Base-by-base conservation (phyloP, 805 yeast species). In the Metschnikowia drakensbergensis region DNA sequence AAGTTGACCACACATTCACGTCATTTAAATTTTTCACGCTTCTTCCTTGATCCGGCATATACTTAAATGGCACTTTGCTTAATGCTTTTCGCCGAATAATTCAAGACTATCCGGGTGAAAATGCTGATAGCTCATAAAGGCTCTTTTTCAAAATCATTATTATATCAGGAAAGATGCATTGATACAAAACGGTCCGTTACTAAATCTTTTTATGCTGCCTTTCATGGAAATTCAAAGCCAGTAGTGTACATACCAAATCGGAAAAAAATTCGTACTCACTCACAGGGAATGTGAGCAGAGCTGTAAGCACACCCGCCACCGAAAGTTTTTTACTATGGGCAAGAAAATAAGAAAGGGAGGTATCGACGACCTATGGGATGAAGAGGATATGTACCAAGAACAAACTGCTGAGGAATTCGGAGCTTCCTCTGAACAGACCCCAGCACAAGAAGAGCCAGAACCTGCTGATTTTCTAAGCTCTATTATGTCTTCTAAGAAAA, bases 361-460 rank as follows among this genome's bases (percentile, higher is more conserved):
- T 27, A 6, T 25, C 25, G 86, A 79, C 37, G 89, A 84, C 58
- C 75, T 79, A 72, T 87, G 94, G 94, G 95, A 87, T 50, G 94
- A 86, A 29, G 87, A 82, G 57, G 87, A 83, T 49, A 60, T 76
- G 31, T 59, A 63, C 46, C 66, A 79, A 13, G 65, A 68, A 22
- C 68, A 75, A 13, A 64, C 60, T 46, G 67, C 65, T 34, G 72
- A 64, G 43, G 72, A 62, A 39, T 59, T 69, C 23, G 75, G 69
- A 25, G 57, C 47, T 28, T 59, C 59, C n/a, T 58, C 48, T 9
- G 64, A 45, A n/a, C 42, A 28, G 11, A 37, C 37, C 7, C 22
- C 25, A 17, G 51, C 33, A 3, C 47, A 37, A 30, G 53, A 25
- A 11, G 54, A 47, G n/a, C 49, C 42, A 6, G 51, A 49, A 29